Percentiles rank a stretch among this genome's conserved stretches.
phyloP scores from a whole-genome alignment of 768 basidiomycete species.

The Amanita brunnescens region DNA sequence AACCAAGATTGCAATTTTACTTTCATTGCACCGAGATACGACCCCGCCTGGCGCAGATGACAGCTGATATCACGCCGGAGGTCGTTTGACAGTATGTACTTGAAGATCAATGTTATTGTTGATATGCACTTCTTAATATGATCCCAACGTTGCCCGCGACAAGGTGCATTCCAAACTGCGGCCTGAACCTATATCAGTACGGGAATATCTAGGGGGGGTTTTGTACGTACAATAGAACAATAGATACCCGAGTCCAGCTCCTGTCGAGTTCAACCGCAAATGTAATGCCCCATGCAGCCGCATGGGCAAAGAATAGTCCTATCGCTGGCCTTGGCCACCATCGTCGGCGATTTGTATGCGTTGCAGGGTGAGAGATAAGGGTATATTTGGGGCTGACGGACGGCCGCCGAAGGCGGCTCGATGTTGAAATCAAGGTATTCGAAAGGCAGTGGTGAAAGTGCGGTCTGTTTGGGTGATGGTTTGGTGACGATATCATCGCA shows the following conservation, averaged over 20 bases:
- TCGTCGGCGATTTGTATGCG: not conserved
- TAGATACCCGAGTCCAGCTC: not conserved
- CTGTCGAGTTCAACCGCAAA: constrained; percentile 9
- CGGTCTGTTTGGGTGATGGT: not conserved
- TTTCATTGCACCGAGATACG: not conserved
- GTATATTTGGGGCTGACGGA: not conserved
- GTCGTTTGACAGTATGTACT: not conserved
- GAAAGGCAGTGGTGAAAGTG: constrained; percentile 9
- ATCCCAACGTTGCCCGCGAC: not conserved
- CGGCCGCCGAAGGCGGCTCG: not conserved
- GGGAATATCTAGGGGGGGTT: not conserved
- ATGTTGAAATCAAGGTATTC: constrained; percentile 6
- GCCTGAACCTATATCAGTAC: not conserved
- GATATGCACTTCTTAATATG: not conserved
- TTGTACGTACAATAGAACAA: not conserved
- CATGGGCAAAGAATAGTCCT: constrained; percentile 22
- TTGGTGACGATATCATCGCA: constrained; percentile 19
- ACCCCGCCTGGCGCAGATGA: not conserved
- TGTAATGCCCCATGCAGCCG: constrained; percentile 29
- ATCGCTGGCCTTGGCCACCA: not conserved
- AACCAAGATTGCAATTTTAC: not conserved
- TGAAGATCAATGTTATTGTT: not conserved
- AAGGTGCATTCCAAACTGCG: not conserved
- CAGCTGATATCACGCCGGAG: not conserved
- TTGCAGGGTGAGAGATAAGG: not conserved